Percentiles rank a stretch among this genome's conserved stretches.
Conservation (phyloP, 2,329 filamentous ascomycete species). For the Ophiostoma triangulosporum region DNA sequence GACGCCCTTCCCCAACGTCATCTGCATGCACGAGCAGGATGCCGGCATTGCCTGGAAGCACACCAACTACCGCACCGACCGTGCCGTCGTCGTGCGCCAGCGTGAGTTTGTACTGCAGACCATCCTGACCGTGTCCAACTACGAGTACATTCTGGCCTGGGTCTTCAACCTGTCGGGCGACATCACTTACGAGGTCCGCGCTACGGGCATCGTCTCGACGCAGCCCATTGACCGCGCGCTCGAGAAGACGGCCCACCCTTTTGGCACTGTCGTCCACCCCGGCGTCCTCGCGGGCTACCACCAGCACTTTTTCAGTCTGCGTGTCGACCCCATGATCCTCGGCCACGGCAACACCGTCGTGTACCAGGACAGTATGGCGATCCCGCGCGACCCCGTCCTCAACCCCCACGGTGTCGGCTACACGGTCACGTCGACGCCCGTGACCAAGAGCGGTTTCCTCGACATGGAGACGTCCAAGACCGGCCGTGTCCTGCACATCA, state of each 20-base stretch:
- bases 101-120: conserved; percentile 54
- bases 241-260: conserved; percentile 33
- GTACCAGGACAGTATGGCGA: conserved; percentile 22
- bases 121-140: conserved; percentile 57
- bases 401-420: conserved; percentile 42
- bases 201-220: conserved; percentile 51
- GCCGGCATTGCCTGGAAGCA: conserved; percentile 61
- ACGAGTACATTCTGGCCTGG: conserved; percentile 46
- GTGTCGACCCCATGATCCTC: conserved; percentile 47
- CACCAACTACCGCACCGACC: conserved; percentile 51
- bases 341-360: conserved; percentile 33
- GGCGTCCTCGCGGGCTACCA: conserved; percentile 56
- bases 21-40: conserved; percentile 60
- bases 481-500: conserved; percentile 34
- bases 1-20: conserved; percentile 36
- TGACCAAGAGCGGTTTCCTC: conserved; percentile 31
- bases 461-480: conserved; percentile 40
- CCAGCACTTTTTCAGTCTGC: conserved; percentile 53
- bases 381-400: conserved; percentile 25
- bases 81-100: conserved; percentile 45
- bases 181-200: conserved; percentile 47
- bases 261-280: conserved; percentile 48
- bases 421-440: conserved; percentile 26
- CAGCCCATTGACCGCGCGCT: conserved; percentile 39
- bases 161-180: conserved; percentile 48